A percentile compares a stretch with the other conserved stretches of the same genome.
Evolutionary conservation across 2,329 filamentous ascomycete species (phyloP).

Genomic region (Hypoxylon sp.): DNA sequence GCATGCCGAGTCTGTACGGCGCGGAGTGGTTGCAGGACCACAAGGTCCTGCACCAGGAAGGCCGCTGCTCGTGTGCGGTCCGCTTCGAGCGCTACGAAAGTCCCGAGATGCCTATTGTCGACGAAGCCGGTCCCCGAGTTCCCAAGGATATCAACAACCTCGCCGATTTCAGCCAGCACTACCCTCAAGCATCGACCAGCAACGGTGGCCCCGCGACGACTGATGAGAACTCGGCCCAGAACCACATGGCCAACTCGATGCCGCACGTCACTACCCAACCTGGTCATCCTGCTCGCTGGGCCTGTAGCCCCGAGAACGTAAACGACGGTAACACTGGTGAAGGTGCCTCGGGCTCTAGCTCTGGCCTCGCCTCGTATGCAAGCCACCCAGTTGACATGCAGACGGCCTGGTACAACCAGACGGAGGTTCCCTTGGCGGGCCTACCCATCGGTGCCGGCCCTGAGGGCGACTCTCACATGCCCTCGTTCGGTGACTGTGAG

Average conservation of each 20-base stretch:
- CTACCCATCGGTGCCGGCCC: constrained; percentile 58
- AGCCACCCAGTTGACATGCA: constrained; percentile 40
- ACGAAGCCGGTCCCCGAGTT: background rate
- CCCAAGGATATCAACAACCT: background rate
- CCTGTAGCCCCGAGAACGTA: constrained; percentile 11
- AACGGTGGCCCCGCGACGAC: no score
- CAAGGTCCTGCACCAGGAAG: constrained; percentile 50
- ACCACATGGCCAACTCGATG: background rate
- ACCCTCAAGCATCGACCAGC: background rate
- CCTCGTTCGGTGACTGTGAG: constrained; percentile 48
- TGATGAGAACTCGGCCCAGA: background rate
- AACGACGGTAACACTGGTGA: no score
- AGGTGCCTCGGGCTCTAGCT: no score
- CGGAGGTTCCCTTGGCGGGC: constrained; percentile 48
- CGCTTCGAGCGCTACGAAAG: constrained; percentile 51
- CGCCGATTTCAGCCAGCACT: background rate
- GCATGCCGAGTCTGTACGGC: constrained; percentile 54
- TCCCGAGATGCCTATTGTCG: background rate
- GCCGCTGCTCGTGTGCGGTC: constrained; percentile 52
- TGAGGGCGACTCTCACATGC: constrained; percentile 53
- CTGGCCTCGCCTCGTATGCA: constrained; percentile 14
- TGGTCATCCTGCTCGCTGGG: constrained; percentile 34
- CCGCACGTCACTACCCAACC: background rate
- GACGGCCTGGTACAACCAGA: constrained; percentile 32
- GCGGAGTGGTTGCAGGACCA: constrained; percentile 58